phyloP scores from a whole-genome alignment of 2,329 filamentous ascomycete species.

The Coniosporium tulheliwenetii region DNA sequence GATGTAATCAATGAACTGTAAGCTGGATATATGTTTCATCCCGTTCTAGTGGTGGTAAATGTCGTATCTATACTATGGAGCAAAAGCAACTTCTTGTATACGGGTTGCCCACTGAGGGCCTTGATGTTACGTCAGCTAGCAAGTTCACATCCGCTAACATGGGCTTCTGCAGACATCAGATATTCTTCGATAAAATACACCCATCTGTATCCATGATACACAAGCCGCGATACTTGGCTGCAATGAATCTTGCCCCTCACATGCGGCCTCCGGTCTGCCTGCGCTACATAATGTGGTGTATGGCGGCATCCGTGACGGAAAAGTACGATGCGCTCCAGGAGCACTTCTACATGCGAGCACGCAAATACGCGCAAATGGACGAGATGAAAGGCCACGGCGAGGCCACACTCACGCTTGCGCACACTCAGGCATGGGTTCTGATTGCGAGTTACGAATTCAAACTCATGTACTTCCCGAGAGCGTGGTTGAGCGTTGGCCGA shows the following conservation, averaged over 20 bases:
- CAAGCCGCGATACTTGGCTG: conserved; percentile 69
- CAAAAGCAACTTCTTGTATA: too few species aligned
- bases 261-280: conserved; percentile 76
- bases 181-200: conserved; percentile 86
- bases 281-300: conserved; percentile 91
- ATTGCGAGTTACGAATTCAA: conserved; percentile 84
- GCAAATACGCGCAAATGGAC: conserved; percentile 81
- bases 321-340: conserved; percentile 68
- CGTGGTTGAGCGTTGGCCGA: conserved; percentile 82
- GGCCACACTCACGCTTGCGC: conserved; percentile 67
- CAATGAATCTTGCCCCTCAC: conserved; percentile 76
- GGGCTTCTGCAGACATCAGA: conserved; percentile 44
- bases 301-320: conserved; percentile 72
- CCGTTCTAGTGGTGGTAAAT: too few species aligned
- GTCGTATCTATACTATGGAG: too few species aligned
- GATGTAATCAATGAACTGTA: conserved; percentile 78
- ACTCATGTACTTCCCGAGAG: conserved; percentile 91
- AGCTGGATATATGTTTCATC: conserved; percentile 8
- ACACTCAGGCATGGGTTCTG: conserved; percentile 73
- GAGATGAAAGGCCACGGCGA: conserved; percentile 90
- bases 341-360: conserved; percentile 75
- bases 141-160: conserved; percentile 5
- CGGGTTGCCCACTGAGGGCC: conserved; percentile 2
- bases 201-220: conserved; percentile 80
- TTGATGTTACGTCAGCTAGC: too few species aligned